phyloP scores from a whole-genome alignment of 2,329 filamentous ascomycete genomes.

The Trichoderma simmonsii region DNA sequence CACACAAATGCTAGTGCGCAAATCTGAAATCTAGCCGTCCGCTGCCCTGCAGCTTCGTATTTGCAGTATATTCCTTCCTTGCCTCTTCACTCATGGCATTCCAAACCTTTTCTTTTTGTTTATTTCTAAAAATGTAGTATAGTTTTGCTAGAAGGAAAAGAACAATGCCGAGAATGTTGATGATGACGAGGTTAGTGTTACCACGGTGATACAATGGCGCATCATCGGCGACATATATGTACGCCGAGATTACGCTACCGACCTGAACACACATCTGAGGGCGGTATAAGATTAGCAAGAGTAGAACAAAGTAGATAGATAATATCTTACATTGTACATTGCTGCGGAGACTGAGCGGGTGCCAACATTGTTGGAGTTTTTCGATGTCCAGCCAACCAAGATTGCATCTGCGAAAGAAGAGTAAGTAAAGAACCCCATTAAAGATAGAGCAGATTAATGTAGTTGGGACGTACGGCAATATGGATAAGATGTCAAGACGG shows the following conservation, averaged over 20 bases:
- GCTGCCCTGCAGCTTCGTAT: not conserved
- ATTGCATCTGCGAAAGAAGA: not conserved
- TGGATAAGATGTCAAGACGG: constrained; percentile 10
- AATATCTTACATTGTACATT: not conserved
- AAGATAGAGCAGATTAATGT: not conserved
- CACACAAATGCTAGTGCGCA: not conserved
- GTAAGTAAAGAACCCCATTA: no score
- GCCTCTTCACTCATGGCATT: constrained; percentile 1
- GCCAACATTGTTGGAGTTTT: constrained; percentile 13
- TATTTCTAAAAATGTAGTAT: not conserved
- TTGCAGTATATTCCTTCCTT: not conserved
- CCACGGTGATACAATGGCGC: constrained; percentile 5
- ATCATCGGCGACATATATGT: not conserved
- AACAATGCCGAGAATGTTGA: not conserved
- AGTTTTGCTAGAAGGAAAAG: not conserved
- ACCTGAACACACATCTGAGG: constrained; percentile 8
- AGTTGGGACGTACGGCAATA: not conserved
- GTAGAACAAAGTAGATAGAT: not conserved
- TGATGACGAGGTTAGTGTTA: constrained; percentile 1
- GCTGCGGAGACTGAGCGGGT: constrained; percentile 8
- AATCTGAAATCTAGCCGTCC: constrained; percentile 4
- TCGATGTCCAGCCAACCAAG: constrained; percentile 7
- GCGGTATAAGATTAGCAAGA: not conserved
- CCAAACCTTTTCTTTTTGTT: not conserved
- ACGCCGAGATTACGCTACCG: constrained; percentile 7